A percentile compares a stretch with the other conserved stretches of the same genome.
These are phyloP conservation scores for Sporothrix protearum DNA, from an alignment of 2,329 filamentous ascomycete species.

Conservation along the genomic window DNA sequence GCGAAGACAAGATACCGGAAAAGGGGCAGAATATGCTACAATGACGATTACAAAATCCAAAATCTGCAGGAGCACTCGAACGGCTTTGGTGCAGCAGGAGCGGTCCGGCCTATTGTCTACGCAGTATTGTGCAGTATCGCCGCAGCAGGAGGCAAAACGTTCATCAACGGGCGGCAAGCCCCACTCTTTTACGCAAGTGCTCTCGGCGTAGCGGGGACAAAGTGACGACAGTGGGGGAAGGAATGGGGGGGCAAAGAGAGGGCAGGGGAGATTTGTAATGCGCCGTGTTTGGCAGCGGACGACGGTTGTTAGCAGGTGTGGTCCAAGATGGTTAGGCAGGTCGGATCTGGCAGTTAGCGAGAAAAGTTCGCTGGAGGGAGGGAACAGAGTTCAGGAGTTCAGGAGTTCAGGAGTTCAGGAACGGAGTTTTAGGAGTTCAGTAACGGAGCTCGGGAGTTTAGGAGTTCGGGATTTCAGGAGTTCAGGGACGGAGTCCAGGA, in stretches of 20 bases:
- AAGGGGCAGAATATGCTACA: background rate
- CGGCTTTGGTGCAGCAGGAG: background rate
- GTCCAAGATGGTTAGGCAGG: background rate
- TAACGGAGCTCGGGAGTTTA: no score
- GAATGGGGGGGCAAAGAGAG: background rate
- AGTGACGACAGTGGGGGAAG: conserved; percentile 4
- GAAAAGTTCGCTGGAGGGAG: background rate
- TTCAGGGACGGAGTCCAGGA: background rate
- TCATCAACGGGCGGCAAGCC: background rate
- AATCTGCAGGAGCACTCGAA: background rate
- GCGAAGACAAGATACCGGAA: background rate
- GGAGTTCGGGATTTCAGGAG: no score
- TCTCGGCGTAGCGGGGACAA: background rate
- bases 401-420: background rate
- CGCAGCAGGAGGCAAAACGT: conserved; percentile 8
- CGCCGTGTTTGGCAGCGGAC: background rate
- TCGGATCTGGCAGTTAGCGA: background rate
- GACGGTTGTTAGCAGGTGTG: background rate
- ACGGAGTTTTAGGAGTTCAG: no score
- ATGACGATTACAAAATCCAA: background rate
- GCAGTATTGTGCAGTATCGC: no score
- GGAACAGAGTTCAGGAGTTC: no score
- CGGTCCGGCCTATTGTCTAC: background rate
- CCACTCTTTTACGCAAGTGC: background rate
- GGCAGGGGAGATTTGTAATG: background rate